Evolutionary conservation across 2,329 filamentous ascomycete genomes (phyloP), one percentile per base, ranked within the genome.

Genomic region (Verticillium nonalfalfae): DNA sequence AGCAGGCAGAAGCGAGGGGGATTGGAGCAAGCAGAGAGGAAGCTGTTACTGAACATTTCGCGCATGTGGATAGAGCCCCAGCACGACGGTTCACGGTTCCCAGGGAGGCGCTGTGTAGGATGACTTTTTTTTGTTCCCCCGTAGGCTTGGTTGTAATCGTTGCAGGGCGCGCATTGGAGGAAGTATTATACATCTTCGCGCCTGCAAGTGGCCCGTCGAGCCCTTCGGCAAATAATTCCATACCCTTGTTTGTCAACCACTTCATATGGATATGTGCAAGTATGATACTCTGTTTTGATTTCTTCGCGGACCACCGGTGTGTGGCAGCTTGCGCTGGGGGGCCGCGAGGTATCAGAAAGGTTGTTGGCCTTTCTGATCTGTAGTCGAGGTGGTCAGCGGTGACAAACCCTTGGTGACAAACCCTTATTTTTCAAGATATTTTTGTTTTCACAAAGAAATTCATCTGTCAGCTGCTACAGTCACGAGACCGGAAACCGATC

Each of bases 141-240:
- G 21, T 52, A 52, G 45, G 45, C 45, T 52, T 52, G 45, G 45
- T 39, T 62, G 58, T 60, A 60, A 56, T 59, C 56, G 15, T 26
- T 21, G 35, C 34, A 21, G 58, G 33, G 45, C 45, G 45, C 4
- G 26, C 57, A 21, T 15, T 33, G 39, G 33, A 38, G 50, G 58
- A 45, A 35, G 58, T 52, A 36, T 35, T 10, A 21, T 7, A 18
- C 45, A 18, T 11, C 45, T n/a, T 5, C 21, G 45, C 45, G 45
- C 45, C 45, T 31, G 45, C 45, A 18, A 39, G 45, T 31, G 36
- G 14, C 15, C 14, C 21, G n/a, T 45, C 36, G 33, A 59, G 50
- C 60, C 50, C 38, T 59, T 31, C n/a, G 59, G 39, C 59, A 63
- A 18, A 52, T 63, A 64, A 63, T 61, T 57, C 58, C 33, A 61